Percentiles rank a stretch among this genome's conserved stretches.
phyloP scores from a whole-genome alignment of 768 basidiomycete species.

The Neoboletus brunneissimus region DNA sequence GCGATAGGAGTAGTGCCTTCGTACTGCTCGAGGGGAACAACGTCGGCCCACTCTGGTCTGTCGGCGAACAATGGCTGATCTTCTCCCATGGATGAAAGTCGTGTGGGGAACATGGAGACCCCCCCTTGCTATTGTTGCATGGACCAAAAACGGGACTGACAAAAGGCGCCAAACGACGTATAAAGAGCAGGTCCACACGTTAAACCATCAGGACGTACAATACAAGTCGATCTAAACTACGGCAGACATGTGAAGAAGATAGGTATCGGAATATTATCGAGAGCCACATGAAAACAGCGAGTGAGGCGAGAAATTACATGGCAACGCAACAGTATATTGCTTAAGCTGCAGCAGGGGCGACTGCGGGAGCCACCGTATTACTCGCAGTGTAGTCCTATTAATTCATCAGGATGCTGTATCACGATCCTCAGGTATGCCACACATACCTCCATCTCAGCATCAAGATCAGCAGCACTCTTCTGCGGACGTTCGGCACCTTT shows the following conservation, averaged over 20 bases:
- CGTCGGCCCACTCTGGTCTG: conserved; percentile 75
- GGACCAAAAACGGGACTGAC: neutral
- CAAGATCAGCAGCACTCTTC: conserved; percentile 87
- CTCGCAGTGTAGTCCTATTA: conserved; percentile 66
- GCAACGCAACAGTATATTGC: neutral
- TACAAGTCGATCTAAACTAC: conserved; percentile 26
- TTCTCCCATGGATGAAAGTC: conserved; percentile 11
- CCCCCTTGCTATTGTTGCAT: neutral
- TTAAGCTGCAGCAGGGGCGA: conserved; percentile 40
- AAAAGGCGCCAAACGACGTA: neutral
- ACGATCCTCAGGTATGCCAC: neutral
- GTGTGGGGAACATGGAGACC: neutral
- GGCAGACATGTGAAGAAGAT: conserved; percentile 7
- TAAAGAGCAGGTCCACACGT: neutral
- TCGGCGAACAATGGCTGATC: conserved; percentile 48
- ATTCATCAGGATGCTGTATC: neutral
- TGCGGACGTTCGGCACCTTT: conserved; percentile 56
- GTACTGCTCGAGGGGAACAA: conserved; percentile 76
- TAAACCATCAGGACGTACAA: conserved; percentile 16
- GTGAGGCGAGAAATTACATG: conserved; percentile 1
- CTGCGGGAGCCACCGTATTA: conserved; percentile 44
- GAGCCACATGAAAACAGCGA: conserved; percentile 6
- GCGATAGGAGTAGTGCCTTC: conserved; percentile 78
- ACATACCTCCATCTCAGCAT: conserved; percentile 96
- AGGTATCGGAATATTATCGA: conserved; percentile 25